A percentile compares a stretch with the other conserved stretches of the same genome.
Evolutionary conservation across 2,329 filamentous ascomycete species (phyloP).

Genomic region (Talaromyces sp.): DNA sequence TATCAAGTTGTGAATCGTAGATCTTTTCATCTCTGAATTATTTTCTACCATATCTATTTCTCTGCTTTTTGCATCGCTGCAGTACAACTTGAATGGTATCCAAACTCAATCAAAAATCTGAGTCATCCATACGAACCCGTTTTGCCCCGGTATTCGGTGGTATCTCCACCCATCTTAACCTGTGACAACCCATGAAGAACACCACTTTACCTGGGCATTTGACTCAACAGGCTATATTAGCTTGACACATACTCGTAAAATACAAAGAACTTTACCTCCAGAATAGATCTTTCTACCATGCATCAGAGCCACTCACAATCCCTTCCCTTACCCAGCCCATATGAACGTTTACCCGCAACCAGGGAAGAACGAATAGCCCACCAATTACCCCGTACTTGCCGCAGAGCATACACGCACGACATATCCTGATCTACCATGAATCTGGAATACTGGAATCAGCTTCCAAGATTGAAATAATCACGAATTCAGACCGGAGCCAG

Average conservation of each 20-base stretch:
- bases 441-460: background rate
- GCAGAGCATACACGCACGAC: background rate
- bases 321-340: background rate
- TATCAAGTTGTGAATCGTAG: background rate
- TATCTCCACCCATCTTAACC: constrained; percentile 19
- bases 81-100: background rate
- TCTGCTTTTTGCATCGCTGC: background rate
- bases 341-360: background rate
- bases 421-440: background rate
- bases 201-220: background rate
- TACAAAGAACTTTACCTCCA: too few relatives aligned
- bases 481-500: constrained; percentile 21
- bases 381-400: background rate
- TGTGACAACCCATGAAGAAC: constrained; percentile 2
- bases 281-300: too few relatives aligned
- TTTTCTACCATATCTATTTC: background rate
- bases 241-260: background rate
- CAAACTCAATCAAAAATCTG: background rate
- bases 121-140: constrained; percentile 25
- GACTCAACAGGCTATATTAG: background rate
- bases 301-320: background rate
- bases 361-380: constrained; percentile 6
- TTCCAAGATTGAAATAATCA: constrained; percentile 1
- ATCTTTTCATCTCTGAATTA: background rate
- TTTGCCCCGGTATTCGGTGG: constrained; percentile 30